A percentile compares a stretch with the other conserved stretches of the same genome.
phyloP scores from a whole-genome alignment of 2,329 filamentous ascomycete species.

The Aspergillus caelatus region DNA sequence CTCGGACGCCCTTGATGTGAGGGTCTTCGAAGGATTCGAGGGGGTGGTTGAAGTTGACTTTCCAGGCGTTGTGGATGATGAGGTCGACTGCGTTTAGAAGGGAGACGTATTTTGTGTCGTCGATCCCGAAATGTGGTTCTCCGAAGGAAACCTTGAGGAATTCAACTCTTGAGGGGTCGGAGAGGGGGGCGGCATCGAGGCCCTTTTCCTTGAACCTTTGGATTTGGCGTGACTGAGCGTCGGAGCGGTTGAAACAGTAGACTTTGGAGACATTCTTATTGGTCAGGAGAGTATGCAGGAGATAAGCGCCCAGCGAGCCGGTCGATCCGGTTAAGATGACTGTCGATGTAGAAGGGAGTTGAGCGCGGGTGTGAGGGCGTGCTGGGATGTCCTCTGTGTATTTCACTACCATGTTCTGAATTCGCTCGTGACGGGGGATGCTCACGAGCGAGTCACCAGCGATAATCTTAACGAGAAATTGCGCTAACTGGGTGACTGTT shows the following conservation, averaged over 20 bases:
- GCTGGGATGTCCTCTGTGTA: constrained; percentile 4
- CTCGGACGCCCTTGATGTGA: constrained; percentile 31
- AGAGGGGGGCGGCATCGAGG: constrained; percentile 13
- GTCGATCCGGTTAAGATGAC: constrained; percentile 26
- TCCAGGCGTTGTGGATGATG: constrained; percentile 41
- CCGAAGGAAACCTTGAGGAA: constrained; percentile 31
- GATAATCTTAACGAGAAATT: not conserved
- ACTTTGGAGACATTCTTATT: constrained; percentile 43
- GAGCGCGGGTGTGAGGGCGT: not conserved
- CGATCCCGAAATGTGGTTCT: constrained; percentile 29
- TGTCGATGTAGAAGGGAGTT: not conserved
- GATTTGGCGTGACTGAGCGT: constrained; percentile 46
- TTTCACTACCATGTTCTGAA: constrained; percentile 6
- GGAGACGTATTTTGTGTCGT: constrained; percentile 21
- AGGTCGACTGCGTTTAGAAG: constrained; percentile 28
- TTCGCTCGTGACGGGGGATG: constrained; percentile 3
- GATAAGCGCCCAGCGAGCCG: constrained; percentile 26
- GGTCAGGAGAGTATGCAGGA: constrained; percentile 44
- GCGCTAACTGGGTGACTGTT: constrained; percentile 1
- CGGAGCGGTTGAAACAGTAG: constrained; percentile 53
- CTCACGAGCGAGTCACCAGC: not conserved
- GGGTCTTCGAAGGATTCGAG: constrained; percentile 34
- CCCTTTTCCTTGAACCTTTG: constrained; percentile 41
- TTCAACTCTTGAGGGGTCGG: constrained; percentile 37
- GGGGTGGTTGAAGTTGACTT: constrained; percentile 34